Evolutionary conservation across 768 basidiomycete species (phyloP), one percentile per base, ranked within the genome.

Genomic region (Tephrocybe sp.): DNA sequence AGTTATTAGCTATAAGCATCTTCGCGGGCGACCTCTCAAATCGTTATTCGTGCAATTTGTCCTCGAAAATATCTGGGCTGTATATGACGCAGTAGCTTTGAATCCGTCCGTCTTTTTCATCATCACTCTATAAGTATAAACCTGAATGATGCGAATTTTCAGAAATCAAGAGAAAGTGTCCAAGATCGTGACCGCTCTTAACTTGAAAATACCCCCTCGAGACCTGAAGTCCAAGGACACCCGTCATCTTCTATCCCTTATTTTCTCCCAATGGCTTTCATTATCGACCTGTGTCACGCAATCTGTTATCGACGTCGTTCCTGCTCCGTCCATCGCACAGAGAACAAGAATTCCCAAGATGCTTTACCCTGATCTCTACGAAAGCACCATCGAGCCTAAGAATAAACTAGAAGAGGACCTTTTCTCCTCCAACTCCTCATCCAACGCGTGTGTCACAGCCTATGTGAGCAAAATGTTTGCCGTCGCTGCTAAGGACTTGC

Each of bases 391-490:
- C 12, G 65, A 75, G 31, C 84, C 93, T 7, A 83, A 82, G 59
- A 89, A 86, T 64, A 86, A 86, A 59, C 72, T 96, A n/a, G 95
- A 99, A 62, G 71, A 74, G 53, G 89, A 90, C 52, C 71, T 98
- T 13, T 98, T 86, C 68, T 65, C 78, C 0, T 90, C 93, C 35
- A 81, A 82, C 45, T 76, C 79, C 1, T 73, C 60, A 1, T 55
- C 78, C 1, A 74, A 76, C 5, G 84, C 87, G 0, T 81, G 70
- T 49, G 74, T 93, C 11, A 81, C 86, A 13, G 96, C 87, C 5
- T 97, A 94, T 66, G 89, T 98, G 39, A 96, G 92, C 77, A 99
- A 98, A 68, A 99, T 98, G 96, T 98, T 98, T 61, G 93, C 94
- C 1, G 87, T 98, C 0, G 70, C 83, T n/a, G 70, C 67, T 18